Evolutionary conservation across 2,329 filamentous ascomycete species (phyloP).

Genomic region (Alternaria triticina): DNA sequence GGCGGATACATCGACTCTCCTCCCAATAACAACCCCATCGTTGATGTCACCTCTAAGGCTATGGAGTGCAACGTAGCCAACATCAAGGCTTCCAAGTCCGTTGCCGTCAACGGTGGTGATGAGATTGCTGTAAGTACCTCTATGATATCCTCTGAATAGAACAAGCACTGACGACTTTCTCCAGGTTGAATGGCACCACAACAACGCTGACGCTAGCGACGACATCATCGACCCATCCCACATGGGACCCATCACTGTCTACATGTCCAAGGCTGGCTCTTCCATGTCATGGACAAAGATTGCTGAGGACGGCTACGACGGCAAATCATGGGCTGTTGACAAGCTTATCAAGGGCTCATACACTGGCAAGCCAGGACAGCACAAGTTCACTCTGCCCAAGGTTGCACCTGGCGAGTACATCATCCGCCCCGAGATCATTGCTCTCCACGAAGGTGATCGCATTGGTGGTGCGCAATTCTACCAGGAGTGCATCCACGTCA

Average conservation of each 20-base stretch:
- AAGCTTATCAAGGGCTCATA: constrained; percentile 42
- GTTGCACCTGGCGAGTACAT: constrained; percentile 52
- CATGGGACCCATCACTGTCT: constrained; percentile 60
- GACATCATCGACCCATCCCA: constrained; percentile 61
- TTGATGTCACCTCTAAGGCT: constrained; percentile 41
- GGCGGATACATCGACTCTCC: constrained; percentile 58
- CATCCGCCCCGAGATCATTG: constrained; percentile 54
- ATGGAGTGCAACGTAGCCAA: constrained; percentile 47
- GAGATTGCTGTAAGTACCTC: constrained; percentile 40
- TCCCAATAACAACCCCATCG: constrained; percentile 46
- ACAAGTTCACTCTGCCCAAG: constrained; percentile 50
- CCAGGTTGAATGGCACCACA: constrained; percentile 58
- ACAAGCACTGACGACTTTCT: constrained; percentile 3
- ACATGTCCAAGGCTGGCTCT: constrained; percentile 53
- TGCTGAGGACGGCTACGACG: constrained; percentile 46
- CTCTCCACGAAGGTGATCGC: constrained; percentile 50
- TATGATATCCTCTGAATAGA: neutral
- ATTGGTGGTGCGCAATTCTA: constrained; percentile 53
- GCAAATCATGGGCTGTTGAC: constrained; percentile 49
- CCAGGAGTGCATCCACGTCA: constrained; percentile 53
- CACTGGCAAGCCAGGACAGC: constrained; percentile 48
- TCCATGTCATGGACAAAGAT: constrained; percentile 59
- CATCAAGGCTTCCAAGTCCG: constrained; percentile 48
- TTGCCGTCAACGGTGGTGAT: constrained; percentile 57
- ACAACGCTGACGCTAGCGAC: constrained; percentile 52